Base-by-base conservation (phyloP, 306 rosid species). In the Lablab purpureus region DNA sequence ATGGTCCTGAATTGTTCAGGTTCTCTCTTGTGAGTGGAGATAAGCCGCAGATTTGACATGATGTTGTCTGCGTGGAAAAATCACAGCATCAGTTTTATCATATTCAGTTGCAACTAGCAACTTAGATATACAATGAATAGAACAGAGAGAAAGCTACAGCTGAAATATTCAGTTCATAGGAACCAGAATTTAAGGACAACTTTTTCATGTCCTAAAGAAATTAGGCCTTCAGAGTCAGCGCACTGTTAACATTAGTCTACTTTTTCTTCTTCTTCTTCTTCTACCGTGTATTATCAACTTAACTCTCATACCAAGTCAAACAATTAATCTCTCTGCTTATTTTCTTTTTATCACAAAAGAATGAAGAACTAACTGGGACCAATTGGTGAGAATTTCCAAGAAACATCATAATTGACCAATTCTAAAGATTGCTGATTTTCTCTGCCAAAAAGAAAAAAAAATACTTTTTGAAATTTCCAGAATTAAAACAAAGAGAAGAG, bases 1-100 rank as follows among this genome's bases (percentile, higher is more conserved):
- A 30, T 46, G 8, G 45, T 62, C 77, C 43, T 23, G 64, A 34
- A 58, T 65, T 71, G 40, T n/a, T 52, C 27, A 60, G 22, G 67
- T 67, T 56, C 67, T 49, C 46, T 69, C 82, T 72, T 51, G 54
- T 11, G 32, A 46, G 34, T 75, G 30, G 17, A 43, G 22, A 64
- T 76, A 76, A 52, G 60, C 63, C 70, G 41, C 40, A 84, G 25
- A 59, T 63, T 78, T 43, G 15, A 69, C 68, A 82, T 72, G 67
- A 71, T 85, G 85, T 74, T 30, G 19, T 69, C 85, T 81, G 83
- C 87, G 69, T 5, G 36, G 60, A 78, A 78, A n/a, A 82, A 79
- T 55, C 68, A 80, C 52, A 47, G 28, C 19, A 79, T 18, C 59
- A 52, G 75, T 67, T 19, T 25, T 62, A 72, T 50, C 77, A 79